phyloP scores from a whole-genome alignment of 495 filamentous ascomycete species.

The Podospora bellae-mahoneyi region DNA sequence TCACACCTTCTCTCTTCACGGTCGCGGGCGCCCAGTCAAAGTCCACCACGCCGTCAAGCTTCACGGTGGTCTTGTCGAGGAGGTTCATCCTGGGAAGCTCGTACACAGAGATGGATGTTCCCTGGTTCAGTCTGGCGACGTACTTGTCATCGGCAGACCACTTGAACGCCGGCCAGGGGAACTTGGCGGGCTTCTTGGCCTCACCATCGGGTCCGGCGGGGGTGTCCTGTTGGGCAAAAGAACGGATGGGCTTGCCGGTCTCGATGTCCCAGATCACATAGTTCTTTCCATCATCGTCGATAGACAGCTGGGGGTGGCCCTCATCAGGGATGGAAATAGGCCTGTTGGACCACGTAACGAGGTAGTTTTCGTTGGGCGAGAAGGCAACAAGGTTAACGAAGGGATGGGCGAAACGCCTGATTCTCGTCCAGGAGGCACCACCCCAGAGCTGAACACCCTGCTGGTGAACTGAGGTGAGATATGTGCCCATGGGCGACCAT shows the following conservation, averaged over 20 bases:
- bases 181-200: conserved; percentile 74
- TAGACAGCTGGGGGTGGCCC: conserved; percentile 70
- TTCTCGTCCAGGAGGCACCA: conserved; percentile 79
- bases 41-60: conserved; percentile 93
- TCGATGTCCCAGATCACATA: conserved; percentile 98
- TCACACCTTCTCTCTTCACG: conserved; percentile 72
- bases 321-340: conserved; percentile 86
- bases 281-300: conserved; percentile 97
- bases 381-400: conserved; percentile 94
- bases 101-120: conserved; percentile 87
- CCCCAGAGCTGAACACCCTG: conserved; percentile 98
- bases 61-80: conserved; percentile 82
- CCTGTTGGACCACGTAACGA: conserved; percentile 93
- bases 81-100: conserved; percentile 90
- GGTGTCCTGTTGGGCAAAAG: conserved; percentile 81
- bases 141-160: conserved; percentile 98
- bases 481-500: conserved; percentile 95
- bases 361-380: conserved; percentile 86
- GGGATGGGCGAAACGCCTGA: conserved; percentile 90
- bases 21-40: conserved; percentile 94
- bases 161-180: conserved; percentile 98
- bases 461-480: conserved; percentile 86
- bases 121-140: conserved; percentile 85
- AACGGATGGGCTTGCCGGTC: conserved; percentile 83
- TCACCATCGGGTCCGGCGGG: conserved; percentile 51